Conservation (phyloP, 2,329 filamentous ascomycete species). For the Ustilaginoidea virens region DNA sequence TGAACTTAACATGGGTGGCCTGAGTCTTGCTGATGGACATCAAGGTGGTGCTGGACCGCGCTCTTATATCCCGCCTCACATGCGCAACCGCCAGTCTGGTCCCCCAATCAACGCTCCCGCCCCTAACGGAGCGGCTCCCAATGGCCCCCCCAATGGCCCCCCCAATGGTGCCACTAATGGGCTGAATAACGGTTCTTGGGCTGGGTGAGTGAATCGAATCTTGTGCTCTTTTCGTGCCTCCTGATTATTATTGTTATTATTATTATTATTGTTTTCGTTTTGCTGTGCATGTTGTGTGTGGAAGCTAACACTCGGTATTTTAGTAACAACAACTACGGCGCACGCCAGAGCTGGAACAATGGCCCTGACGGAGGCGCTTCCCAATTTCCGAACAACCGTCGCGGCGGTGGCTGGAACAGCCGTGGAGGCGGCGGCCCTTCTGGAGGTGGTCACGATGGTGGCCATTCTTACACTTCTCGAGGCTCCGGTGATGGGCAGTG, state of each 20-base stretch:
- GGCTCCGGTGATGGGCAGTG: conserved; percentile 93
- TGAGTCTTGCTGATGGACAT: conserved; percentile 41
- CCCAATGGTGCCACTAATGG: conserved; percentile 10
- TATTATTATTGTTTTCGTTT: too few relatives aligned
- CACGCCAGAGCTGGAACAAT: conserved; percentile 19
- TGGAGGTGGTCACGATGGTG: conserved; percentile 22
- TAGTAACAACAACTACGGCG: conserved; percentile 11
- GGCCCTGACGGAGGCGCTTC: conserved; percentile 8
- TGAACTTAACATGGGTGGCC: conserved; percentile 67
- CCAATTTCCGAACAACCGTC: conserved; percentile 13
- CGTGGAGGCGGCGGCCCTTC: conserved; percentile 18
- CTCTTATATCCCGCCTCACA: conserved; percentile 77
- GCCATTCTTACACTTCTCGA: conserved; percentile 41
- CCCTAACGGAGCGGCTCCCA: conserved; percentile 19
- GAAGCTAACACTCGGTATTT: neutral
- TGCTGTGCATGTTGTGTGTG: too few relatives aligned
- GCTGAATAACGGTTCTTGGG: conserved; percentile 38
- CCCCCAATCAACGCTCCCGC: conserved; percentile 15
- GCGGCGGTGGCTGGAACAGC: conserved; percentile 18
- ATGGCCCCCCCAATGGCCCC: conserved; percentile 9
- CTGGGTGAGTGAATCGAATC: conserved; percentile 35
- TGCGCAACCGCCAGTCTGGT: conserved; percentile 39
- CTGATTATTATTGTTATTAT: too few relatives aligned
- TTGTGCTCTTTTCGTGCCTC: too few relatives aligned
- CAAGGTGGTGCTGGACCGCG: conserved; percentile 21